Evolutionary conservation across 2,329 filamentous ascomycete species (phyloP).

Genomic region (Fusarium duplospermum): DNA sequence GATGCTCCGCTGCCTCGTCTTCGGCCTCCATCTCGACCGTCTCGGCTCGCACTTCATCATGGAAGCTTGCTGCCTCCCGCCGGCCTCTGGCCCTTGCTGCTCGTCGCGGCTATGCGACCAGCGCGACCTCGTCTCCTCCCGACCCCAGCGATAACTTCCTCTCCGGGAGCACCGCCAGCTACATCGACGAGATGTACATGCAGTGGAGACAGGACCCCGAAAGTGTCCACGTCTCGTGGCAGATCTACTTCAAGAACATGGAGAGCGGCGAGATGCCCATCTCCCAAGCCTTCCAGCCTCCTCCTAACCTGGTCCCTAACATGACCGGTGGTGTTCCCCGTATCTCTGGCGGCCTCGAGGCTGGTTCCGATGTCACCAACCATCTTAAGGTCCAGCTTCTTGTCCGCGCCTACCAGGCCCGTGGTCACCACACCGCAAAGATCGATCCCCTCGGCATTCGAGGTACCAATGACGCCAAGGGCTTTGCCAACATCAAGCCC

Average conservation of each 20-base stretch:
- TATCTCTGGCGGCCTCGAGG: conserved; percentile 75
- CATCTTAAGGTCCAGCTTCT: conserved; percentile 98
- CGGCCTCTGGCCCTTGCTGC: conserved; percentile 62
- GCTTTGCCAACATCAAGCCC: conserved; percentile 87
- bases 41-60: conserved; percentile 55
- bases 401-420: conserved; percentile 96
- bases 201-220: conserved; percentile 94
- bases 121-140: conserved; percentile 64
- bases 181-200: conserved; percentile 99
- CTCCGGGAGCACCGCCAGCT: conserved; percentile 96
- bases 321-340: conserved; percentile 82
- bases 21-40: conserved; percentile 58
- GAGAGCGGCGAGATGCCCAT: conserved; percentile 98
- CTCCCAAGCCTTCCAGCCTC: conserved; percentile 95
- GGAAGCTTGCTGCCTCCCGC: conserved; percentile 59
- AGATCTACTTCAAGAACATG: conserved; percentile 99
- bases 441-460: conserved; percentile 97
- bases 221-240: conserved; percentile 98
- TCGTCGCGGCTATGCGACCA: conserved; percentile 66
- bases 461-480: conserved; percentile 68
- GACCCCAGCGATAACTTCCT: conserved; percentile 97
- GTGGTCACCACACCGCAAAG: conserved; percentile 97
- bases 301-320: conserved; percentile 88
- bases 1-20: conserved; percentile 56
- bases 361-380: conserved; percentile 88